Conservation (phyloP, 2,329 filamentous ascomycete species). For the Tolypocladium capitatum region DNA sequence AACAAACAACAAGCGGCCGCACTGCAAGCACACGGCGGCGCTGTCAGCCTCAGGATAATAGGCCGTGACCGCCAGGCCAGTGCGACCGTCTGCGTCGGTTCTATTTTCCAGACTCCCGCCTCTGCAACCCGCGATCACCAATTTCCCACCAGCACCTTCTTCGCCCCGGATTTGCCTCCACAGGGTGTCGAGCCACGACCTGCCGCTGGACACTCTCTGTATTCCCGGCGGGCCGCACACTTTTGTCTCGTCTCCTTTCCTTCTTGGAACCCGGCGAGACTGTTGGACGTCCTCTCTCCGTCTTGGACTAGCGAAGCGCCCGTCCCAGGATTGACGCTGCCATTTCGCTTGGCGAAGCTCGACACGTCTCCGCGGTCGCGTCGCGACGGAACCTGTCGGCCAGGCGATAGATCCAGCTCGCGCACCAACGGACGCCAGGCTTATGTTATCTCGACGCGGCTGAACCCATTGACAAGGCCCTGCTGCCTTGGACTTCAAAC, state of each 20-base stretch:
- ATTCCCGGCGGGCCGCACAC: background rate
- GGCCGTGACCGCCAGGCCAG: constrained; percentile 1
- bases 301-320: background rate
- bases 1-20: constrained; percentile 17
- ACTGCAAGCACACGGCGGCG: background rate
- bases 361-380: background rate
- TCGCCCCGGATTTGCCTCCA: constrained; percentile 3
- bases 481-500: constrained; percentile 3
- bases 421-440: background rate
- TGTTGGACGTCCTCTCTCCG: background rate
- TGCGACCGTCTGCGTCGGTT: background rate
- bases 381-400: background rate
- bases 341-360: background rate
- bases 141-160: constrained; percentile 5
- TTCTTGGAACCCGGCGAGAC: background rate
- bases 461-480: constrained; percentile 1
- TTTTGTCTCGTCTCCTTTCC: background rate
- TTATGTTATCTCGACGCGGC: constrained; percentile 7
- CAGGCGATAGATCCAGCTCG: background rate
- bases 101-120: background rate
- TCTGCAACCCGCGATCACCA: constrained; percentile 1
- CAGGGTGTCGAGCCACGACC: constrained; percentile 1
- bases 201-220: background rate
- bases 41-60: background rate
- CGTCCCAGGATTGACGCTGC: background rate